Base-by-base conservation (phyloP, 352 stramenopile species). In the Globisporangium ultimum region DNA sequence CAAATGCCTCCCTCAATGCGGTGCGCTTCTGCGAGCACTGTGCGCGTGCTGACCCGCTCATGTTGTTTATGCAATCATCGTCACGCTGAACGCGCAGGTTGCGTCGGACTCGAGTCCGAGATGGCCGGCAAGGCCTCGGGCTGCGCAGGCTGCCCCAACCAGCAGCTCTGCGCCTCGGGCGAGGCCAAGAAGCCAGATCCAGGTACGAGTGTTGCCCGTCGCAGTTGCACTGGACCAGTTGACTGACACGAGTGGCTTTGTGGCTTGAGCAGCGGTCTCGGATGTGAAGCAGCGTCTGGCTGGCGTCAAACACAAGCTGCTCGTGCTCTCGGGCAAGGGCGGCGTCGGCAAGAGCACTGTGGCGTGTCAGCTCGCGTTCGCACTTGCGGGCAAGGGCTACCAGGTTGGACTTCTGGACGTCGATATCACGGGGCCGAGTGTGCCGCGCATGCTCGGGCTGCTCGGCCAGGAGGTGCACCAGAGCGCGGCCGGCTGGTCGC, bases 301-400 rank as follows among this genome's bases (percentile, higher is more conserved):
- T 1, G 71, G 74, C 47, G 79, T 95, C 56, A 98, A 98, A 70
- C 96, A 99, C 76, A 99, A 98, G 36, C 72, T 99, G 17, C 81
- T 99, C 48, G 97, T 99, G n/a, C 79, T 99, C 18, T 99, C 93
- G 47, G 98, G 98, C 47, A 99, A 99, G 76, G 98, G 98, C 22
- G 98, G 98, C 54, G 98, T 99, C 5, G 98, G 98, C 38, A 99
- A 99, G 81, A 98, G 87, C 46, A 99, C 97, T 0, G 82, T 99
- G n/a, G 92, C 96, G 14, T 98, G 95, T 53, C 97, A 99, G 72
- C 71, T 99, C 14, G 96, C 97, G 14, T 99, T 99, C 68, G 89
- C 93, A 0, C 77, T 99, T 14, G 95, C 97, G 0, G 72, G 80
- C 11, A 83, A 97, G 59, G 97, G 97, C 18, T 97, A 96, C 65